Evolutionary conservation across 176 grass and related monocot genomes (phyloP).

Genomic region (Elymus sibiricus): DNA sequence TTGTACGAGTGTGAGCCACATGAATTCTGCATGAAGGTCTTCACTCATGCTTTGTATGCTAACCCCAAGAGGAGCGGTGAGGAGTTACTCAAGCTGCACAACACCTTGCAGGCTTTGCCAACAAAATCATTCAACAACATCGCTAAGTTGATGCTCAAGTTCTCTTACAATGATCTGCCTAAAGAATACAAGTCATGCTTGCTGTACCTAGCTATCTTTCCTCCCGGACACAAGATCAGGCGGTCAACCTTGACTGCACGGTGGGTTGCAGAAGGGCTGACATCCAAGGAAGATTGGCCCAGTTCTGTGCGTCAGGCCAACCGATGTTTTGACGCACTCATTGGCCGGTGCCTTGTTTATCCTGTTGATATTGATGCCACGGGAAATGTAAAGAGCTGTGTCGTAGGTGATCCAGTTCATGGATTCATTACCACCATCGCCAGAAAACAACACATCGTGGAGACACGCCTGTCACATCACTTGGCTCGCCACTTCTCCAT

Average conservation of each 20-base stretch:
- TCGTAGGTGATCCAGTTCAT: not conserved
- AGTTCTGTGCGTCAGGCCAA: not conserved
- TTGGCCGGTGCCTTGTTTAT: not conserved
- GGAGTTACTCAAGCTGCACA: no score
- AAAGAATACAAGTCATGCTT: not conserved
- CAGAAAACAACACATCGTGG: not conserved
- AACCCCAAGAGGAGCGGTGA: not conserved
- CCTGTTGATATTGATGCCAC: not conserved
- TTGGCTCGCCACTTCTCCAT: slow-evolving; percentile 30
- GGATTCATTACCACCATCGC: slow-evolving; percentile 13
- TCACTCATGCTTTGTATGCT: not conserved
- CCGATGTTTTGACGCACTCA: not conserved
- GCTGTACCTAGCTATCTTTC: slow-evolving; percentile 9
- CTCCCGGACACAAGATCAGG: not conserved
- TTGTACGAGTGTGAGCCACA: not conserved
- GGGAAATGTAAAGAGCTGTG: slow-evolving; percentile 10
- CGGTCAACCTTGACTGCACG: not conserved
- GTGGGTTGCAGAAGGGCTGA: not conserved
- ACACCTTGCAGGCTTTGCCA: no score
- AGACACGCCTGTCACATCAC: not conserved
- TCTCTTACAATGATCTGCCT: not conserved
- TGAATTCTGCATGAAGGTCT: not conserved
- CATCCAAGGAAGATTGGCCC: not conserved
- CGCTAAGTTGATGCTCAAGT: not conserved
- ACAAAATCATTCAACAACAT: no score